phyloP scores from a whole-genome alignment of 352 stramenopile genomes.

The Phytophthora pseudosyringae region DNA sequence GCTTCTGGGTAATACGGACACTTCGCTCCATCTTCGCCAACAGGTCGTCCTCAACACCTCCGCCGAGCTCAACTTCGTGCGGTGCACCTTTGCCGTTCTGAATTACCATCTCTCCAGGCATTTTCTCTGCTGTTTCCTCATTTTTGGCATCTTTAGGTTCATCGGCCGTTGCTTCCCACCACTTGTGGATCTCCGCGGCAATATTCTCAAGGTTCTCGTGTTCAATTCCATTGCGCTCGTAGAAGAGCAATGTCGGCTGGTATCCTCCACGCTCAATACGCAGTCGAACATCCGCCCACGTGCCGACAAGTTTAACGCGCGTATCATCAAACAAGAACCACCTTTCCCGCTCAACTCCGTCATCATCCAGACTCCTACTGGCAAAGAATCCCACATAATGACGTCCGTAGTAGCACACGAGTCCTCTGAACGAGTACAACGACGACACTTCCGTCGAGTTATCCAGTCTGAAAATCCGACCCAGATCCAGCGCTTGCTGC shows the following conservation, averaged over 20 bases:
- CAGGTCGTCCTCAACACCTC: constrained; percentile 35
- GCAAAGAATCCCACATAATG: constrained; percentile 90
- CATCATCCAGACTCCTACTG: constrained; percentile 60
- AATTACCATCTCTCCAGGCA: constrained; percentile 16
- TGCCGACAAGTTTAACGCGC: constrained; percentile 76
- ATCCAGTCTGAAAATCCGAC: constrained; percentile 75
- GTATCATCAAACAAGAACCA: constrained; percentile 90
- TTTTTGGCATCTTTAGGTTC: constrained; percentile 20
- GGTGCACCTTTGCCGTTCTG: constrained; percentile 33
- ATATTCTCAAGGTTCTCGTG: constrained; percentile 69
- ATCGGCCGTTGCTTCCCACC: constrained; percentile 68
- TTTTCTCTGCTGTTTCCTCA: constrained; percentile 17
- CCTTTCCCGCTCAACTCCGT: constrained; percentile 55
- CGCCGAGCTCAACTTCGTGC: constrained; percentile 37
- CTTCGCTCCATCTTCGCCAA: constrained; percentile 44
- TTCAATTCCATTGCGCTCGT: constrained; percentile 76
- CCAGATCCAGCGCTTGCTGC: constrained; percentile 70
- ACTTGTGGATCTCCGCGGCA: constrained; percentile 74
- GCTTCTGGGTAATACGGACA: constrained; percentile 35
- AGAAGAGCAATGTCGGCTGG: constrained; percentile 85
- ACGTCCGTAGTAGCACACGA: constrained; percentile 87
- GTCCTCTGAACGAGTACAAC: constrained; percentile 75
- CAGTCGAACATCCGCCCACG: constrained; percentile 73
- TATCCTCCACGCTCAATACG: constrained; percentile 83
- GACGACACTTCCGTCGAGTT: constrained; percentile 34